These are phyloP conservation scores for Solanum corneliomulleri DNA, from an alignment of 257 asterid genomes.

Conservation along the genomic window DNA sequence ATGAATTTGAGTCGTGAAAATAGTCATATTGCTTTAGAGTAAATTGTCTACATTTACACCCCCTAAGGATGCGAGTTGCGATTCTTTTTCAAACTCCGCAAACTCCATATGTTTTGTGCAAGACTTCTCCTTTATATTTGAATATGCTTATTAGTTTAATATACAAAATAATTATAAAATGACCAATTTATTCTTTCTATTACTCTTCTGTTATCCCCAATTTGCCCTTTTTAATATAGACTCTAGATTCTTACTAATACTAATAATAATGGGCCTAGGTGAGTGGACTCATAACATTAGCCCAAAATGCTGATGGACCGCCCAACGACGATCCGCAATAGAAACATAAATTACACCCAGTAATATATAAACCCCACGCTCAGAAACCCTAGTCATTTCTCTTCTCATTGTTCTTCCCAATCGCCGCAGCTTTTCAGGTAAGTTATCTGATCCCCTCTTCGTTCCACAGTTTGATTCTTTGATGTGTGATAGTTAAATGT, in stretches of 20 bases:
- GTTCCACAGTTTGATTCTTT: neutral
- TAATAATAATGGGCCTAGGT: neutral
- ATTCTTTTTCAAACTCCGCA: too few relatives aligned
- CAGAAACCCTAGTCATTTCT: neutral
- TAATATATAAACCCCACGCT: neutral
- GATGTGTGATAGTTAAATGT: neutral
- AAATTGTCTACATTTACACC: rapidly evolving
- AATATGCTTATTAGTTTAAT: neutral
- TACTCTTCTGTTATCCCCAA: neutral
- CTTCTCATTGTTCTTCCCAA: neutral
- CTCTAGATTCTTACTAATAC: neutral
- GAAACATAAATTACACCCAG: neutral
- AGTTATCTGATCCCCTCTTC: neutral
- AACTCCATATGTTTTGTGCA: too few relatives aligned
- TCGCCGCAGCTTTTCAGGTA: slow-evolving; percentile 4
- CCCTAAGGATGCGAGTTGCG: rapidly evolving
- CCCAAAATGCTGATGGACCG: neutral
- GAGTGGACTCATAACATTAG: neutral
- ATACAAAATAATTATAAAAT: neutral
- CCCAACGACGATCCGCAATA: neutral
- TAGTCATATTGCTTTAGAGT: neutral
- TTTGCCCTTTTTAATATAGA: neutral
- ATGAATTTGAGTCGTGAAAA: neutral
- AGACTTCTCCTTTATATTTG: neutral
- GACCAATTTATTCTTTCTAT: neutral